Percentiles rank a stretch among this genome's conserved stretches.
phyloP scores from a whole-genome alignment of 176 grass and related monocot genomes.

The Oryza punctata region DNA sequence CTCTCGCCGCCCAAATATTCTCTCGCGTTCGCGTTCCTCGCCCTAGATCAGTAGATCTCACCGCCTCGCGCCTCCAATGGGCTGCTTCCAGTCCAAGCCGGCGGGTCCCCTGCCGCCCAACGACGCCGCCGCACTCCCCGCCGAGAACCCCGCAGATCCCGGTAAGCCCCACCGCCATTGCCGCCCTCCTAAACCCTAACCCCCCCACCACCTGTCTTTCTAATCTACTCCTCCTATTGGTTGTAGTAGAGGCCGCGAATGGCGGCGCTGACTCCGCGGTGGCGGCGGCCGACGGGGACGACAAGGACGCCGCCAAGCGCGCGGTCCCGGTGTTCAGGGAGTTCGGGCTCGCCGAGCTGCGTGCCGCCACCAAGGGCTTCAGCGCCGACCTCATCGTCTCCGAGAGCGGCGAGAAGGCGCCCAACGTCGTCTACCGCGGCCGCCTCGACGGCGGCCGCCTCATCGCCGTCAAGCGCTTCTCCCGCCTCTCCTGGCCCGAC shows the following conservation, averaged over 20 bases:
- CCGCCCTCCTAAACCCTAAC: constrained; percentile 36
- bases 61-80: constrained; percentile 47
- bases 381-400: constrained; percentile 94
- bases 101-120: constrained; percentile 60
- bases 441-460: constrained; percentile 76
- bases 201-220: neutral
- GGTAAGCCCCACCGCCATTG: constrained; percentile 38
- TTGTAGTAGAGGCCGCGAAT: constrained; percentile 59
- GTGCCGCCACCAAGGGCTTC: constrained; percentile 94
- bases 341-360: constrained; percentile 80
- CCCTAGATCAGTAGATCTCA: constrained; percentile 52
- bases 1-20: constrained; percentile 1
- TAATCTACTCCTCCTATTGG: neutral
- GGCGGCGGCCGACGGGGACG: constrained; percentile 54
- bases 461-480: constrained; percentile 97
- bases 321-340: constrained; percentile 89
- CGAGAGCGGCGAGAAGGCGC: constrained; percentile 99
- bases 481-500: constrained; percentile 94
- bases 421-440: constrained; percentile 93
- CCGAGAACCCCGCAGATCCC: constrained; percentile 79
- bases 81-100: constrained; percentile 88
- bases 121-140: constrained; percentile 49
- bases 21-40: constrained; percentile 19
- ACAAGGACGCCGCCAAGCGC: constrained; percentile 61
- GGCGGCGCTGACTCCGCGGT: constrained; percentile 44